Conservation (phyloP, 768 basidiomycete genomes). For the Cyathus striatus region DNA sequence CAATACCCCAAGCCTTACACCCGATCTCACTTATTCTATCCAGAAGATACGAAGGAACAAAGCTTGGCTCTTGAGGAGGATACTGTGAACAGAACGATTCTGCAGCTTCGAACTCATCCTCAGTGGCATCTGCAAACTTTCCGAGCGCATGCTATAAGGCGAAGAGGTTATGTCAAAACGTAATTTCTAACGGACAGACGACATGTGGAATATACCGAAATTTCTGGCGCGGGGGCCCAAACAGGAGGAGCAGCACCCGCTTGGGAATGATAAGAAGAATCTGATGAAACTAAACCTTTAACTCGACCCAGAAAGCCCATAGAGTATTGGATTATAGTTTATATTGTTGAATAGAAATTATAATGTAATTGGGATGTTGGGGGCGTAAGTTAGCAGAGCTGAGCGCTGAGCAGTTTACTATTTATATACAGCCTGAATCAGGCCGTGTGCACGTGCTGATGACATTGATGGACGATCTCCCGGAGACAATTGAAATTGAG, state of each 20-base stretch:
- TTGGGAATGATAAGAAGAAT: not conserved
- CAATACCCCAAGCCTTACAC: conserved; percentile 50
- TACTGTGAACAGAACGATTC: conserved; percentile 42
- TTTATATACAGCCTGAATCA: too few species aligned
- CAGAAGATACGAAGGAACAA: conserved; percentile 47
- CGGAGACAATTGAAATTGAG: too few species aligned
- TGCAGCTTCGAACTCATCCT: conserved; percentile 48
- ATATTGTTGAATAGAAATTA: not conserved
- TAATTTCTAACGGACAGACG: not conserved
- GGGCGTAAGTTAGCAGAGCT: too few species aligned
- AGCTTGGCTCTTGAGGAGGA: conserved; percentile 32
- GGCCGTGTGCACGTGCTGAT: too few species aligned
- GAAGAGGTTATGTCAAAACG: not conserved
- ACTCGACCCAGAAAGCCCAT: conserved; percentile 1
- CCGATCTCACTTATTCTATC: conserved; percentile 45
- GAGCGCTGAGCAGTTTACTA: too few species aligned
- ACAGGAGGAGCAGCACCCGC: conserved; percentile 31
- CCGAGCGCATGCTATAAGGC: conserved; percentile 35
- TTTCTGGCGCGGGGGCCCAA: conserved; percentile 59
- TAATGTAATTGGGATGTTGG: too few species aligned
- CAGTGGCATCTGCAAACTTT: conserved; percentile 49
- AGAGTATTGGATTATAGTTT: not conserved
- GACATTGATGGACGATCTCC: too few species aligned
- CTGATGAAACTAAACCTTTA: conserved; percentile 1
- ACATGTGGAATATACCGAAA: conserved; percentile 22